A percentile compares a stretch with the other conserved stretches of the same genome.
These are phyloP conservation scores for Ascochyta koolunga DNA, from an alignment of 2,329 filamentous ascomycete genomes.

Conservation along the genomic window DNA sequence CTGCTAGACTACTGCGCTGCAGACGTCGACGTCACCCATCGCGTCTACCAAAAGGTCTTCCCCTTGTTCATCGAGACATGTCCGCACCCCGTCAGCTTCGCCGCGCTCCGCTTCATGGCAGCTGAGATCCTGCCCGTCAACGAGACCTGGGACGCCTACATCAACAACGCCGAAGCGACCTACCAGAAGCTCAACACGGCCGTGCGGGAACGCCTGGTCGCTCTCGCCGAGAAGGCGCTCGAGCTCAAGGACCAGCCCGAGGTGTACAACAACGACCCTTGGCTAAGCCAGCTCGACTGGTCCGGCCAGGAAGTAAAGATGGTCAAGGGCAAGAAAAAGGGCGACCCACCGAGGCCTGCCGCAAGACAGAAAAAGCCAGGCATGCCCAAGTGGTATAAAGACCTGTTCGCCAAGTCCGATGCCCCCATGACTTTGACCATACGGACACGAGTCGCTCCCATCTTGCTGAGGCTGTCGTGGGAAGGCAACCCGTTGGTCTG, in stretches of 20 bases:
- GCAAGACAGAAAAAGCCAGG: constrained; percentile 91
- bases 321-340: constrained; percentile 89
- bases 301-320: constrained; percentile 89
- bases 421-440: constrained; percentile 79
- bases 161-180: constrained; percentile 81
- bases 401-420: constrained; percentile 74
- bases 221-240: constrained; percentile 77
- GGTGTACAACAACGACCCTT: constrained; percentile 79
- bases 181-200: constrained; percentile 78
- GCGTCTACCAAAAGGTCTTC: constrained; percentile 92
- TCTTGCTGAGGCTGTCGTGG: constrained; percentile 85
- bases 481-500: constrained; percentile 88
- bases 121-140: constrained; percentile 92
- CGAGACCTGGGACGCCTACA: constrained; percentile 83
- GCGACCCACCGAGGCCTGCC: constrained; percentile 75
- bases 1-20: constrained; percentile 93
- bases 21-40: constrained; percentile 90
- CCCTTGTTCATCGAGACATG: constrained; percentile 87
- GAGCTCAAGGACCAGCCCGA: constrained; percentile 72
- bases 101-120: constrained; percentile 88
- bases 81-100: constrained; percentile 96
- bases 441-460: constrained; percentile 82
- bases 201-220: constrained; percentile 76
- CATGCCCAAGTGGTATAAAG: constrained; percentile 96
- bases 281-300: constrained; percentile 95